Percentiles rank a stretch among this genome's conserved stretches.
These are phyloP conservation scores for Silene coronaria DNA, from an alignment of 179 eudicot genomes.

Conservation along the genomic window DNA sequence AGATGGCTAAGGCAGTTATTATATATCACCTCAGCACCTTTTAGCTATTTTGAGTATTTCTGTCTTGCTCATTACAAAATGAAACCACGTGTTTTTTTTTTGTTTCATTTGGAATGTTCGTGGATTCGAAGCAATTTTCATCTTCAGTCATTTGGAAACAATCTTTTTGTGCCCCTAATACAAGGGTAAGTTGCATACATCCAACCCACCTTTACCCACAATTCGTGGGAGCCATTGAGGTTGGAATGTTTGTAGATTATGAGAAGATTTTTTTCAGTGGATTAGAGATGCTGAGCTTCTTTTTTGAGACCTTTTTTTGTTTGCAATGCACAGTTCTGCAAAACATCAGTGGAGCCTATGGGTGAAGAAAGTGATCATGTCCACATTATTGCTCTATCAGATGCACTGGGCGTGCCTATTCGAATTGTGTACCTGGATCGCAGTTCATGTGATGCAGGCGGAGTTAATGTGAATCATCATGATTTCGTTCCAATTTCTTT, in stretches of 20 bases:
- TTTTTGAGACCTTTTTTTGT: background rate
- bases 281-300: background rate
- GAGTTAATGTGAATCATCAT: slow-evolving; percentile 77
- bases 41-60: background rate
- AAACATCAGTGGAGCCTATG: slow-evolving; percentile 98
- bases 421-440: slow-evolving; percentile 90
- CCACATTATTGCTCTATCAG: slow-evolving; percentile 89
- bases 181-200: no score
- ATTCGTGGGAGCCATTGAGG: no score
- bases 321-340: slow-evolving; percentile 58
- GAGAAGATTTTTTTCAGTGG: background rate
- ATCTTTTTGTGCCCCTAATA: no score
- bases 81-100: background rate
- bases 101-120: no score
- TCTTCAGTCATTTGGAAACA: no score
- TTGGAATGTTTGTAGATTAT: background rate
- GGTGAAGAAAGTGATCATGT: slow-evolving; percentile 99
- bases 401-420: slow-evolving; percentile 80
- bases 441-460: slow-evolving; percentile 63
- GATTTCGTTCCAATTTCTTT: slow-evolving; percentile 59
- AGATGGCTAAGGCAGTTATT: background rate
- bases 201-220: no score
- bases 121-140: no score
- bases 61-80: background rate
- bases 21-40: background rate